These are phyloP conservation scores for Carex parvula DNA, from an alignment of 176 grass and related monocot species.

Conservation along the genomic window DNA sequence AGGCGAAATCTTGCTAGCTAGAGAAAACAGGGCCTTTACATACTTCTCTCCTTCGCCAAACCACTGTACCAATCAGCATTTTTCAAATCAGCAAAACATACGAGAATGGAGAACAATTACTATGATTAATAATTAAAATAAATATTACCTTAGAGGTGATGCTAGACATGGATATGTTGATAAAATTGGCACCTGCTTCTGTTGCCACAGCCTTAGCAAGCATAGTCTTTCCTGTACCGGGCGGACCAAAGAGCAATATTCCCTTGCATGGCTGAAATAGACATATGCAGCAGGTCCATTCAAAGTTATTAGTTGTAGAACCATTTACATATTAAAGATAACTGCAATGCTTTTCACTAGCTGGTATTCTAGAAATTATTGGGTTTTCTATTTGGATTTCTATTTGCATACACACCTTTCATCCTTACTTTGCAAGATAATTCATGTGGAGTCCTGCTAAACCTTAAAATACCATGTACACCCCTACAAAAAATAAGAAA, in stretches of 20 bases:
- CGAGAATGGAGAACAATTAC: conserved; percentile 26
- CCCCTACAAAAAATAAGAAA: conserved; percentile 13
- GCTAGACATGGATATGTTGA: conserved; percentile 99
- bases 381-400: conserved; percentile 13
- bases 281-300: neutral
- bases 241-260: conserved; percentile 95
- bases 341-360: conserved; percentile 10
- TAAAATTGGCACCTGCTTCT: conserved; percentile 97
- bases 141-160: conserved; percentile 80
- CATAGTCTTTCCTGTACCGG: conserved; percentile 97
- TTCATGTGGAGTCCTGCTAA: conserved; percentile 20
- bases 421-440: conserved; percentile 5
- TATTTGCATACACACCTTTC: conserved; percentile 24
- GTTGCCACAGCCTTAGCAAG: conserved; percentile 99
- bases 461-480: conserved; percentile 20
- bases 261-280: conserved; percentile 82
- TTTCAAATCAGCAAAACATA: conserved; percentile 36
- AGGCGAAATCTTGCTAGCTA: conserved; percentile 98
- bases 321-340: neutral
- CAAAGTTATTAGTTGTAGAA: neutral
- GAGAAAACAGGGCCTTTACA: conserved; percentile 91
- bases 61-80: conserved; percentile 59
- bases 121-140: conserved; percentile 11
- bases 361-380: neutral
- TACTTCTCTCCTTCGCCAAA: conserved; percentile 99